Evolutionary conservation across 352 stramenopile species (phyloP).

Genomic region (Phytophthora pistaciae): DNA sequence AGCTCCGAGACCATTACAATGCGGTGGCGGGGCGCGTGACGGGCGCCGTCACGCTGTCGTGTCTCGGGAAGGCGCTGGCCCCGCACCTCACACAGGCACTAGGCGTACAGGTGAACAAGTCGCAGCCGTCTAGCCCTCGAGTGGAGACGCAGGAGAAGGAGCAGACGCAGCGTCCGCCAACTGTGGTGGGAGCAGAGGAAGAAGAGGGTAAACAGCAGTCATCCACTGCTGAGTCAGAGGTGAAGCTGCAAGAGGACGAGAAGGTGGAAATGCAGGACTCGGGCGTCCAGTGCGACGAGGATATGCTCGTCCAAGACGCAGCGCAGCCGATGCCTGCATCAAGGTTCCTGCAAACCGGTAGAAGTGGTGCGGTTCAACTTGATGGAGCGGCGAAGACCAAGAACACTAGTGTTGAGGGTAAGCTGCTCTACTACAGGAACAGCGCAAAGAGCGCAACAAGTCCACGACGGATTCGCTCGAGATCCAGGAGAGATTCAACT

Average conservation of each 20-base stretch:
- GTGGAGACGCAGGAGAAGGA: constrained; percentile 1
- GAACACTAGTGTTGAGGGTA: neutral
- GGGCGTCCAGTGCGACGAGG: constrained; percentile 45
- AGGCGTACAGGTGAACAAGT: constrained; percentile 39
- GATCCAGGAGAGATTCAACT: neutral
- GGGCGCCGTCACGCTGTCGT: constrained; percentile 51
- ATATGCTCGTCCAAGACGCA: constrained; percentile 11
- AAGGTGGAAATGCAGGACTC: constrained; percentile 29
- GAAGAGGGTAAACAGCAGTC: neutral
- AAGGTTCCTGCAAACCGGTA: neutral
- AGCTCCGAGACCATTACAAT: constrained; percentile 43
- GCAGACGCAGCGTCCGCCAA: neutral
- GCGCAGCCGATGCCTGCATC: neutral
- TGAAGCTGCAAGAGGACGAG: neutral
- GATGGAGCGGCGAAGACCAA: neutral
- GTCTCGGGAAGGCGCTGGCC: constrained; percentile 48
- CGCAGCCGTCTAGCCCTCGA: constrained; percentile 12
- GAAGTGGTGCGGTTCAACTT: neutral
- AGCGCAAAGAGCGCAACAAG: neutral
- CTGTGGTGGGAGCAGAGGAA: neutral
- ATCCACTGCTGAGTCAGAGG: neutral
- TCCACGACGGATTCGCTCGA: neutral
- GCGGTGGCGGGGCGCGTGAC: constrained; percentile 26
- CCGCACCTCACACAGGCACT: constrained; percentile 44
- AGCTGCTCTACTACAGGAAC: constrained; percentile 16